Evolutionary conservation across 768 basidiomycete genomes (phyloP), one percentile per base, ranked within the genome.

Genomic region (Suillus spraguei): DNA sequence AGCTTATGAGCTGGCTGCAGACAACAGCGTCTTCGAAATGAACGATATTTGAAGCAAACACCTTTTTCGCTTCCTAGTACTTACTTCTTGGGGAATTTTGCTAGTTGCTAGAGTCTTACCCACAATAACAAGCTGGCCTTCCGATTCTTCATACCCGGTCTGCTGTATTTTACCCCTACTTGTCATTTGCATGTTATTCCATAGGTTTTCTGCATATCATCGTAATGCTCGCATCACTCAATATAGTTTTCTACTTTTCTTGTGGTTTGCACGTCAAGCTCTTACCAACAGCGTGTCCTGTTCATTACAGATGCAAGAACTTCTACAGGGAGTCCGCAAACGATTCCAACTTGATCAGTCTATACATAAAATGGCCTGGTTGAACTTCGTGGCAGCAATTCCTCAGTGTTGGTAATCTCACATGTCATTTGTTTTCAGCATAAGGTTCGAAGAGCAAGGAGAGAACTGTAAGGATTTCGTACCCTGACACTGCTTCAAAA

Each of bases 121-220:
- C 64, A 68, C 69, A 66, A 68, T 64, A 65, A 70, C 67, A 68
- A 79, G 78, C 76, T 77, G 78, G 76, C 70, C 74, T 77, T 78
- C 35, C 22, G 28, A 28, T 64, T 69, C 28, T 28, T 46, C 68
- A 80, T 80, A 79, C 81, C 80, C 73, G 68, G 76, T 72, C 74
- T 65, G 70, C 71, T 79, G 79, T 79, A 79, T 72, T 75, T 80
- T 79, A 80, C 74, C 79, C 50, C 72, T 62, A 33, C 41, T 68
- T 70, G 68, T 70, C 64, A 70, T 69, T 74, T 67, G 71, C 76
- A 76, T 74, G 72, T 71, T 75, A 73, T 80, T 75, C 73, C 76
- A 72, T 68, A 65, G 69, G 67, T 64, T 70, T 74, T 68, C 65
- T 69, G 70, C 74, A 75, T 62, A 65, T 73, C 72, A 77, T 73